Conservation (phyloP, 2,329 filamentous ascomycete species). For the Ophiocordyceps unilateralis region DNA sequence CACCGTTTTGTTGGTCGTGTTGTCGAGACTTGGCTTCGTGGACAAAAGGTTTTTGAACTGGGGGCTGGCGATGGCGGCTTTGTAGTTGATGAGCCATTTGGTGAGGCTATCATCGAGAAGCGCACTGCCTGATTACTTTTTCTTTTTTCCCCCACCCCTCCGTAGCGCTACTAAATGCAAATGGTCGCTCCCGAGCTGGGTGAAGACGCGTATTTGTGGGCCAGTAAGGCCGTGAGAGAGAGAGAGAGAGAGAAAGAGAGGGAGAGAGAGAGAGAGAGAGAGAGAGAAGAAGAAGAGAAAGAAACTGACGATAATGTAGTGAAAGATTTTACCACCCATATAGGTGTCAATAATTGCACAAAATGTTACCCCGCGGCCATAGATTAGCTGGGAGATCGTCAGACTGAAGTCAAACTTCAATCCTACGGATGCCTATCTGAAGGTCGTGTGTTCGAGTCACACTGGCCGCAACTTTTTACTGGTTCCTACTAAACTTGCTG, state of each 20-base stretch:
- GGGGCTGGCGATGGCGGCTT: constrained; percentile 36
- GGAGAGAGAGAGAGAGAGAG: no score
- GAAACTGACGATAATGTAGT: not conserved
- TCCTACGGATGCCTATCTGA: constrained; percentile 12
- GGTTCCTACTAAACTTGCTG: no score
- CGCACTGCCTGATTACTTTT: constrained; percentile 9
- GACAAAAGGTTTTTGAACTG: constrained; percentile 54
- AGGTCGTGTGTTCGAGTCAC: constrained; percentile 13
- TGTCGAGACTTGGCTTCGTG: constrained; percentile 70
- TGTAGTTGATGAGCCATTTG: constrained; percentile 27
- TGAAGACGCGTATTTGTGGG: not conserved
- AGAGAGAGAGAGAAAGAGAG: not conserved
- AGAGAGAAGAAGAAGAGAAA: no score
- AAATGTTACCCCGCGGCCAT: constrained; percentile 8
- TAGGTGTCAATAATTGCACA: no score
- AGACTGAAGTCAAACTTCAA: constrained; percentile 12
- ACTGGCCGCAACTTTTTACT: constrained; percentile 10
- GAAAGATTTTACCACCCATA: not conserved
- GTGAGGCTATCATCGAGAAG: constrained; percentile 43
- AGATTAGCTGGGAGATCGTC: constrained; percentile 13
- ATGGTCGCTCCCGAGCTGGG: no score
- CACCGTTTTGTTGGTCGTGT: constrained; percentile 64
- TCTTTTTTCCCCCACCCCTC: no score
- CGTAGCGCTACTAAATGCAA: no score
- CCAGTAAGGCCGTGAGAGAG: no score